phyloP scores from a whole-genome alignment of 2,329 filamentous ascomycete species.

The Verticillium klebahnii region DNA sequence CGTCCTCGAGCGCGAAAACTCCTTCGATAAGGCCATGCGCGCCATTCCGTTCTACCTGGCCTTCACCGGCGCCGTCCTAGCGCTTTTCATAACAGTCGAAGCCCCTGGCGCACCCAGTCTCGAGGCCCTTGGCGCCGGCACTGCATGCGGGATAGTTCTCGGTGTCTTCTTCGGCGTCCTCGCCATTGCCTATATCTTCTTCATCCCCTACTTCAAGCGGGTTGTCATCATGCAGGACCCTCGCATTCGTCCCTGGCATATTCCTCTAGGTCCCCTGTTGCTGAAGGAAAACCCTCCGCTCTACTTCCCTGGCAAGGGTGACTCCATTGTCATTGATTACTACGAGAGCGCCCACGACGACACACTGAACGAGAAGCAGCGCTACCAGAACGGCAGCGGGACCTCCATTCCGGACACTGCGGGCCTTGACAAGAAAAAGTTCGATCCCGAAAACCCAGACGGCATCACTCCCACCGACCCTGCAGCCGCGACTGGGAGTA shows the following conservation, averaged over 20 bases:
- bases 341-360: conserved; percentile 13
- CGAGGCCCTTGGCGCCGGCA: conserved; percentile 26
- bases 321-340: conserved; percentile 21
- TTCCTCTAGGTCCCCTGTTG: conserved; percentile 31
- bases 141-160: conserved; percentile 21
- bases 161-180: conserved; percentile 25
- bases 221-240: conserved; percentile 25
- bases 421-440: neutral
- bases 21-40: conserved; percentile 13
- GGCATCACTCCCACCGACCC: neutral
- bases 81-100: conserved; percentile 17
- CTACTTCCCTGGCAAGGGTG: conserved; percentile 18
- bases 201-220: conserved; percentile 29
- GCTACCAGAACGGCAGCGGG: neutral
- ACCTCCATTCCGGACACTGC: neutral
- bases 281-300: conserved; percentile 17
- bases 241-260: conserved; percentile 24
- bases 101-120: conserved; percentile 15
- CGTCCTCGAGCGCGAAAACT: conserved; percentile 10
- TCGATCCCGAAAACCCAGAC: conserved; percentile 2
- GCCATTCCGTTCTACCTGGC: conserved; percentile 19
- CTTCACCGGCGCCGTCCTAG: conserved; percentile 16
- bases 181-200: conserved; percentile 25
- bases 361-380: neutral
- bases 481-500: neutral